These are phyloP conservation scores for Plasmopara halstedii DNA, from an alignment of 352 stramenopile species.

Conservation along the genomic window DNA sequence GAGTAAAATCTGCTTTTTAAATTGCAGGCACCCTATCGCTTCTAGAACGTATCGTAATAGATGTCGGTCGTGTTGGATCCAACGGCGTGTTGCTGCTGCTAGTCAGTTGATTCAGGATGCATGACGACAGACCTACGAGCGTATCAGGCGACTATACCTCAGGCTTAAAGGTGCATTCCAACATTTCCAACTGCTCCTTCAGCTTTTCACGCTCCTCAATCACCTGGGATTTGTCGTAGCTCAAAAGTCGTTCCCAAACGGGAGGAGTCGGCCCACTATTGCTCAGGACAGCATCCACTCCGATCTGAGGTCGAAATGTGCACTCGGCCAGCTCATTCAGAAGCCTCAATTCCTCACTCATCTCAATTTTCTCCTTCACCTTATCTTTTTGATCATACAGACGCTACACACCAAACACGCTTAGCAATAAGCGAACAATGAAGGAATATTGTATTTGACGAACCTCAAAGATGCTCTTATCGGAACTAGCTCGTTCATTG, in stretches of 20 bases:
- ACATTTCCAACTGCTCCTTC: slow-evolving; percentile 60
- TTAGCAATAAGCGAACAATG: slow-evolving; percentile 8
- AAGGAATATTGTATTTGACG: slow-evolving; percentile 18
- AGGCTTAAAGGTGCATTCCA: slow-evolving; percentile 79
- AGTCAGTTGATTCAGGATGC: slow-evolving; percentile 40
- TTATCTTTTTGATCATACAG: slow-evolving; percentile 76
- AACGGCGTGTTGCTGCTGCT: slow-evolving; percentile 8
- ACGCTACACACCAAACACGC: slow-evolving; percentile 29
- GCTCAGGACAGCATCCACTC: slow-evolving; percentile 20
- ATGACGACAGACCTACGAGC: slow-evolving; percentile 25
- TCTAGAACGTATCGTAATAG: slow-evolving; percentile 18
- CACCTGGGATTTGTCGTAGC: slow-evolving; percentile 73
- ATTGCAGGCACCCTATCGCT: too few relatives aligned
- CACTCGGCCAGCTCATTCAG: slow-evolving; percentile 77
- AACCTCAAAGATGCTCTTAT: slow-evolving; percentile 80
- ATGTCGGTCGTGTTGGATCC: slow-evolving; percentile 8
- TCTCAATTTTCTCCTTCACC: slow-evolving; percentile 69
- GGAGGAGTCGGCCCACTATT: slow-evolving; percentile 34
- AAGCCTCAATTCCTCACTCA: slow-evolving; percentile 53
- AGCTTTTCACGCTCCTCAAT: slow-evolving; percentile 70
- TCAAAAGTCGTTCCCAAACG: slow-evolving; percentile 69
- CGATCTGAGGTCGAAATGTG: slow-evolving; percentile 70
- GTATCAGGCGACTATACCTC: slow-evolving; percentile 52
- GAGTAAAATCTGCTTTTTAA: too few relatives aligned
- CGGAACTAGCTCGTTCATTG: slow-evolving; percentile 45